phyloP scores from a whole-genome alignment of 1,139 yeast genomes.

The Suhomyces guaymorum region DNA sequence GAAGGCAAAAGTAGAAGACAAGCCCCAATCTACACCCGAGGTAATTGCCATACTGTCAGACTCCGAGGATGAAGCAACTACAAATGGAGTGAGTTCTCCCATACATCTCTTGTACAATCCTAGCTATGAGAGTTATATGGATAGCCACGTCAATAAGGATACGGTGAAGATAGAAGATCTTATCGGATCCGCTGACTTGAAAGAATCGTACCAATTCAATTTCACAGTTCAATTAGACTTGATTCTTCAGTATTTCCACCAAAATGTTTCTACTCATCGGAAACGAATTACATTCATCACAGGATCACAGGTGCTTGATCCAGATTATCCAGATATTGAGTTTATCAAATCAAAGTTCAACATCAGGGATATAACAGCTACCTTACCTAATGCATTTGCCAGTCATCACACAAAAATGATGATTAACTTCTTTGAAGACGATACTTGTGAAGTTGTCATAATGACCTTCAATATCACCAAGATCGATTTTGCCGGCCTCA shows the following conservation, averaged over 20 bases:
- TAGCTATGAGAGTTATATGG: conserved; percentile 18
- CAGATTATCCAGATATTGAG: conserved; percentile 14
- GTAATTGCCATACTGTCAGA: conserved; percentile 6
- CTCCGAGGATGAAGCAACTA: not conserved
- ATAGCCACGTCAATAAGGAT: conserved; percentile 23
- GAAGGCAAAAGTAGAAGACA: conserved; percentile 1
- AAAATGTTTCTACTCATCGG: conserved; percentile 20
- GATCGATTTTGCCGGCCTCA: conserved; percentile 55
- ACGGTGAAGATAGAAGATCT: conserved; percentile 23
- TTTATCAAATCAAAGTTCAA: conserved; percentile 24
- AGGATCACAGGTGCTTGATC: conserved; percentile 26
- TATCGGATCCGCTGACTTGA: conserved; percentile 22
- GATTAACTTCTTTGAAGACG: conserved; percentile 52
- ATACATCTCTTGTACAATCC: conserved; percentile 30
- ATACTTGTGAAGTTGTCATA: conserved; percentile 40
- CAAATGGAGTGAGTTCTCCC: conserved; percentile 19
- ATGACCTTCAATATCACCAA: conserved; percentile 61
- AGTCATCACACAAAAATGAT: conserved; percentile 72
- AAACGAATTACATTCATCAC: conserved; percentile 34
- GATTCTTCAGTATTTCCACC: conserved; percentile 36
- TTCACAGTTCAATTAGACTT: conserved; percentile 47
- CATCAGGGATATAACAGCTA: conserved; percentile 32
- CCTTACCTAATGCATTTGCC: conserved; percentile 37
- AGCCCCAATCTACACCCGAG: conserved; percentile 1
- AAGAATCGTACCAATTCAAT: conserved; percentile 51